Conservation (phyloP, 176 grass and related monocot species). For the Triticum dicoccoides region DNA sequence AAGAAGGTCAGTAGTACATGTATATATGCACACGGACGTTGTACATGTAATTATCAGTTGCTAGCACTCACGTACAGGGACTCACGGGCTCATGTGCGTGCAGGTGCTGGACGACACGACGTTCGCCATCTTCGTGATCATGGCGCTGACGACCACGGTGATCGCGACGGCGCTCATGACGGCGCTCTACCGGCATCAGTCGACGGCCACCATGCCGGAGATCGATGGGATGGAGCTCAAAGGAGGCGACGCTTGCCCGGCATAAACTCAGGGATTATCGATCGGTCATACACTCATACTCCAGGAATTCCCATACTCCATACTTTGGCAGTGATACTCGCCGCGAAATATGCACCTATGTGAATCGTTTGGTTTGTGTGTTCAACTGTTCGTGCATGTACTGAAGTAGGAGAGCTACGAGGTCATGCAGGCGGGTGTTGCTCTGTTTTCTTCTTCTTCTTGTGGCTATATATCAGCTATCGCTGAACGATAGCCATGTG, state of each 20-base stretch:
- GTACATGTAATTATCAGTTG: not conserved
- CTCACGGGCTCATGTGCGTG: not conserved
- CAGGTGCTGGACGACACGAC: conserved; percentile 81
- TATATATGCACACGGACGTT: not conserved
- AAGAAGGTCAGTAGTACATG: conserved; percentile 39
- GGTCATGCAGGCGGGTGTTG: not conserved
- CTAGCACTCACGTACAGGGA: not conserved
- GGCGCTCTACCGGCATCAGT: conserved; percentile 17
- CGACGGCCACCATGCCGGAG: conserved; percentile 20
- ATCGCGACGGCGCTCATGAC: conserved; percentile 37
- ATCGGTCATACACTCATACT: too few species aligned
- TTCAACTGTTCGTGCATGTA: too few species aligned
- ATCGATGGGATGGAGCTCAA: conserved; percentile 18
- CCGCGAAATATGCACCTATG: not conserved
- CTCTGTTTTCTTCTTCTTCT: not conserved
- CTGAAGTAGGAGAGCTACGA: too few species aligned
- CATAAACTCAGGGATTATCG: not conserved
- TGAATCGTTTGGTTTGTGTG: not conserved
- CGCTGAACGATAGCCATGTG: not conserved
- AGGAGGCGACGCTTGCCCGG: conserved; percentile 10
- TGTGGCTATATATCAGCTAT: not conserved
- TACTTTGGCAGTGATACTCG: not conserved
- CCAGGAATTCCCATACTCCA: too few species aligned
- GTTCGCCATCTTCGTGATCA: conserved; percentile 79
- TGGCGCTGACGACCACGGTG: conserved; percentile 60